These are phyloP conservation scores for Xylaria sp. DNA, from an alignment of 2,329 filamentous ascomycete genomes.

Conservation along the genomic window DNA sequence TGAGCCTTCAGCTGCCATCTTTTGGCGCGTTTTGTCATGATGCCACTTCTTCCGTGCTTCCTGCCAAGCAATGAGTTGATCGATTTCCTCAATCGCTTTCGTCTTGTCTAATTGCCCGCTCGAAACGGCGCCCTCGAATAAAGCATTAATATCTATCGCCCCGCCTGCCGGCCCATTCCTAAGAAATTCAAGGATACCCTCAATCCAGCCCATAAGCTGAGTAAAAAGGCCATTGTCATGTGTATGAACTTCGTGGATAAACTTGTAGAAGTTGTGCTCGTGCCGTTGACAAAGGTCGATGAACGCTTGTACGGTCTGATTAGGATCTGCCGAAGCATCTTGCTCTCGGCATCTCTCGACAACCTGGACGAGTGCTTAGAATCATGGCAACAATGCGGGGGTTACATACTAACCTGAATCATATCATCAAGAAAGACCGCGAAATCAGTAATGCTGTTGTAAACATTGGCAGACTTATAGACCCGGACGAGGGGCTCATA, in stretches of 20 bases:
- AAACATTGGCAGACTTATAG: slow-evolving; percentile 98
- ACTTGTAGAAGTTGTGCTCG: slow-evolving; percentile 98
- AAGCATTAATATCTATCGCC: slow-evolving; percentile 91
- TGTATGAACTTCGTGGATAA: slow-evolving; percentile 96
- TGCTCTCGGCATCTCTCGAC: slow-evolving; percentile 74
- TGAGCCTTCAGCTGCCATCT: slow-evolving; percentile 90
- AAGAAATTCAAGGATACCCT: slow-evolving; percentile 93
- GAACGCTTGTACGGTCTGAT: slow-evolving; percentile 97
- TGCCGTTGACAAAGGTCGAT: slow-evolving; percentile 96
- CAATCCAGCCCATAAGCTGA: slow-evolving; percentile 96
- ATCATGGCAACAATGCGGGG: background rate
- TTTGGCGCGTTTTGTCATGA: slow-evolving; percentile 95
- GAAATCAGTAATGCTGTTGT: slow-evolving; percentile 97
- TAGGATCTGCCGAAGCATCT: slow-evolving; percentile 93
- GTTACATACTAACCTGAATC: slow-evolving; percentile 71
- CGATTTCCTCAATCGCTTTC: slow-evolving; percentile 81
- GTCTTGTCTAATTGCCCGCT: slow-evolving; percentile 75
- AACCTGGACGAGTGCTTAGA: slow-evolving; percentile 56
- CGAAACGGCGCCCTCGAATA: slow-evolving; percentile 84
- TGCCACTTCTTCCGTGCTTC: slow-evolving; percentile 98
- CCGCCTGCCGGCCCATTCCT: slow-evolving; percentile 86
- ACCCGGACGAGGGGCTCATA: slow-evolving; percentile 97
- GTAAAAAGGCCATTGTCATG: slow-evolving; percentile 98
- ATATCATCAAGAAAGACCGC: slow-evolving; percentile 92
- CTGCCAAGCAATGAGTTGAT: slow-evolving; percentile 91